phyloP scores from a whole-genome alignment of 2,329 filamentous ascomycete species.

The Claviceps lovelessii region DNA sequence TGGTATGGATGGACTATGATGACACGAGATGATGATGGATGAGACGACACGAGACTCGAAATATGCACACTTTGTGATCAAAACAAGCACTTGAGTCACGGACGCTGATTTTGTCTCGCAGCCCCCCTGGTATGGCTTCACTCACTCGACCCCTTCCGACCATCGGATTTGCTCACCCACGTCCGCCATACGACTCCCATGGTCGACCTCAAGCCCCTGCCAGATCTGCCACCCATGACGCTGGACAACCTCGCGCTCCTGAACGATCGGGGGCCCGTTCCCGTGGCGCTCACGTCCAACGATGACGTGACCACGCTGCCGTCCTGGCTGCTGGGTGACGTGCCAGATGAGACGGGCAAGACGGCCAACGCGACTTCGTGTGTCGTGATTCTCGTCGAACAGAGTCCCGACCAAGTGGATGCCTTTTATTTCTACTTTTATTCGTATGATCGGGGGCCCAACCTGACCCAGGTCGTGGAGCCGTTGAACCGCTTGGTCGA shows the following conservation, averaged over 20 bases:
- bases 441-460: conserved; percentile 16
- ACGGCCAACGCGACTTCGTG: conserved; percentile 14
- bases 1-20: too few species aligned
- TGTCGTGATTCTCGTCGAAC: conserved; percentile 15
- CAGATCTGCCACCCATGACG: conserved; percentile 14
- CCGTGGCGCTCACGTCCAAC: conserved; percentile 15
- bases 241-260: conserved; percentile 6
- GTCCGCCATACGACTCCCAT: conserved; percentile 15
- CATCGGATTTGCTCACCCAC: conserved; percentile 16
- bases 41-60: too few species aligned
- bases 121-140: conserved; percentile 20
- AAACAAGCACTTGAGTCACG: neutral
- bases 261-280: conserved; percentile 5
- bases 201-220: conserved; percentile 8
- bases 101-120: conserved; percentile 1
- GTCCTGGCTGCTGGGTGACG: conserved; percentile 13
- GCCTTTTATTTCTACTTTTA: conserved; percentile 22
- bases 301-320: conserved; percentile 12
- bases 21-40: too few species aligned
- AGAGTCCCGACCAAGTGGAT: conserved; percentile 9
- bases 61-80: neutral
- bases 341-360: conserved; percentile 10
- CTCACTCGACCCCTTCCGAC: conserved; percentile 17
- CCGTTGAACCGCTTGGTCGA: conserved; percentile 12
- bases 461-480: conserved; percentile 15